Conservation (phyloP, 345 rosid genomes). For the Brassica carinata region DNA sequence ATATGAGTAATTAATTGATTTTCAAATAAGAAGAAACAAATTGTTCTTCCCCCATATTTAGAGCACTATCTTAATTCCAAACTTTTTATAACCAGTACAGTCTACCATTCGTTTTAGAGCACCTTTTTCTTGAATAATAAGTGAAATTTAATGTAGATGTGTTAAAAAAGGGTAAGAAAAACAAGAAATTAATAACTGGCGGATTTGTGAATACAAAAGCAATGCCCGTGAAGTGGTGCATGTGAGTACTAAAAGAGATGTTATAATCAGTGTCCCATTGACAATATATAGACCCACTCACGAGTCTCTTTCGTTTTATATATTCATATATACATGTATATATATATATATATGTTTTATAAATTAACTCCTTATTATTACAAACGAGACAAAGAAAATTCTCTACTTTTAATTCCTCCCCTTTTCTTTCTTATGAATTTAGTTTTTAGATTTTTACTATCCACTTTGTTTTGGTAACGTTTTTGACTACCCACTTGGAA, state of each 20-base stretch:
- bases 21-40: too few species aligned
- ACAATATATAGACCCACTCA: slow-evolving; percentile 78
- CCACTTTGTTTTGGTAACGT: neutral
- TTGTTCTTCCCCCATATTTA: neutral
- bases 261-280: slow-evolving; percentile 70
- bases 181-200: slow-evolving; percentile 33
- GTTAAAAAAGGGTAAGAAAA: neutral
- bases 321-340: neutral
- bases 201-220: slow-evolving; percentile 51
- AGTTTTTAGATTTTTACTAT: slow-evolving; percentile 7
- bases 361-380: neutral
- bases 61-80: neutral
- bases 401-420: neutral
- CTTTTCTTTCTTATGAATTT: neutral
- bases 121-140: neutral
- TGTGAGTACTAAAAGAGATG: slow-evolving; percentile 85
- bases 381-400: neutral
- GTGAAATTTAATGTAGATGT: slow-evolving; percentile 8
- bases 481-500: slow-evolving; percentile 2
- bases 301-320: slow-evolving; percentile 53
- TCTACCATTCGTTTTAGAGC: too few species aligned
- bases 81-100: neutral
- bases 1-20: too few species aligned
- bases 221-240: slow-evolving; percentile 90
- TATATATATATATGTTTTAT: neutral